Conservation (phyloP, 805 yeast genomes). For the Yarrowia sp. region DNA sequence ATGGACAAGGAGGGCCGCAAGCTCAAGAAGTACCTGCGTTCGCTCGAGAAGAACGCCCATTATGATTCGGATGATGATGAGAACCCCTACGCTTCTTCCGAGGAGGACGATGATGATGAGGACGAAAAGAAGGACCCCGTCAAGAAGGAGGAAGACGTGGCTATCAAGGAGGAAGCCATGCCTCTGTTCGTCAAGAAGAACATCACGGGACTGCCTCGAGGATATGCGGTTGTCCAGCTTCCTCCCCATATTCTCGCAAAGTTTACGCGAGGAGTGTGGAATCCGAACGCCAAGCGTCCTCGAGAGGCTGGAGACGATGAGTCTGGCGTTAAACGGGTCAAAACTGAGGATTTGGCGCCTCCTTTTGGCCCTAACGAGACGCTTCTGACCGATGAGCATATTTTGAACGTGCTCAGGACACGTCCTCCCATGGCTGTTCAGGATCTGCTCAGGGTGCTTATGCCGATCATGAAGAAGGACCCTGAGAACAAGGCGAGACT, state of each 20-base stretch:
- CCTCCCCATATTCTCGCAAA: constrained; percentile 56
- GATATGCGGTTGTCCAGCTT: constrained; percentile 63
- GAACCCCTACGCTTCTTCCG: constrained; percentile 71
- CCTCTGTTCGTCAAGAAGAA: constrained; percentile 37
- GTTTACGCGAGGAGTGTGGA: constrained; percentile 85
- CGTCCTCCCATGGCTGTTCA: constrained; percentile 49
- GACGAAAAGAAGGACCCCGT: constrained; percentile 28
- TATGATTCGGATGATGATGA: constrained; percentile 79
- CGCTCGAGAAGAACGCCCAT: constrained; percentile 80
- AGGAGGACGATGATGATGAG: constrained; percentile 47
- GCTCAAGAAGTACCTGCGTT: constrained; percentile 75
- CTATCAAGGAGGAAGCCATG: constrained; percentile 41
- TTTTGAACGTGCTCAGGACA: constrained; percentile 56
- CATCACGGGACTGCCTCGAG: constrained; percentile 49
- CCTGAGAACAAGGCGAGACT: constrained; percentile 62
- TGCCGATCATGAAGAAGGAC: constrained; percentile 60
- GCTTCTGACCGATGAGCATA: constrained; percentile 69
- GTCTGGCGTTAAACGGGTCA: constrained; percentile 39
- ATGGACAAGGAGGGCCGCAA: constrained; percentile 90
- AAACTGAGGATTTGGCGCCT: constrained; percentile 37
- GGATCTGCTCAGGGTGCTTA: constrained; percentile 59
- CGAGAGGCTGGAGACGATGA: constrained; percentile 34
- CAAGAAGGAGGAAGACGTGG: constrained; percentile 31
- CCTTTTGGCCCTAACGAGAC: constrained; percentile 42
- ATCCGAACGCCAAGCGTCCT: constrained; percentile 53